These are phyloP conservation scores for Cyanidium caldarium DNA, from an alignment of 23 red algal genomes.

Conservation along the genomic window DNA sequence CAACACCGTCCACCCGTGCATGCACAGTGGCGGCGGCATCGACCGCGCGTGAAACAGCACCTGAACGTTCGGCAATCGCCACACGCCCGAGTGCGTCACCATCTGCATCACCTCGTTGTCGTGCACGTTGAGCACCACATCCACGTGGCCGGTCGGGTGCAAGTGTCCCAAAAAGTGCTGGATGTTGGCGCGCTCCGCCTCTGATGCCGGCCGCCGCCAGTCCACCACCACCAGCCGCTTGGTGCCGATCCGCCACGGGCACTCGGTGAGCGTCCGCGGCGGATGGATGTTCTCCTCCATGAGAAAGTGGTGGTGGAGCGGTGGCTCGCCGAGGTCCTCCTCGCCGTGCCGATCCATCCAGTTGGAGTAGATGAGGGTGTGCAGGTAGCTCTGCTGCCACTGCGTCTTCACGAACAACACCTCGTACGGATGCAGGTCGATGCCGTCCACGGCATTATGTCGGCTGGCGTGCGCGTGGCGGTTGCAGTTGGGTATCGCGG, in stretches of 20 bases:
- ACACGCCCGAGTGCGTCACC: background rate
- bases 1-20: background rate
- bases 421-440: conserved; percentile 6
- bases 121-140: background rate
- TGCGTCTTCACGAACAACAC: background rate
- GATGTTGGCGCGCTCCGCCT: background rate
- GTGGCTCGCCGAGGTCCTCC: background rate
- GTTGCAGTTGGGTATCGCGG: background rate
- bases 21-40: background rate
- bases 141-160: background rate
- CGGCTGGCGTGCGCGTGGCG: background rate
- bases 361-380: background rate
- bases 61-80: background rate
- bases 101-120: background rate
- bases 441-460: background rate
- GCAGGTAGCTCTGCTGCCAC: background rate
- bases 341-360: background rate
- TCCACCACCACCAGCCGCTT: background rate
- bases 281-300: background rate
- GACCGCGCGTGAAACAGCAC: background rate
- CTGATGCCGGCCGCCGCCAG: background rate
- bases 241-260: background rate
- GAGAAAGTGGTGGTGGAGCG: background rate
- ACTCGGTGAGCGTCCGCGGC: background rate
- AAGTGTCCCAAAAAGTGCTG: background rate